Percentiles rank a stretch among this genome's conserved stretches.
Evolutionary conservation across 2,329 filamentous ascomycete species (phyloP).

Genomic region (Diaporthe helianthi): DNA sequence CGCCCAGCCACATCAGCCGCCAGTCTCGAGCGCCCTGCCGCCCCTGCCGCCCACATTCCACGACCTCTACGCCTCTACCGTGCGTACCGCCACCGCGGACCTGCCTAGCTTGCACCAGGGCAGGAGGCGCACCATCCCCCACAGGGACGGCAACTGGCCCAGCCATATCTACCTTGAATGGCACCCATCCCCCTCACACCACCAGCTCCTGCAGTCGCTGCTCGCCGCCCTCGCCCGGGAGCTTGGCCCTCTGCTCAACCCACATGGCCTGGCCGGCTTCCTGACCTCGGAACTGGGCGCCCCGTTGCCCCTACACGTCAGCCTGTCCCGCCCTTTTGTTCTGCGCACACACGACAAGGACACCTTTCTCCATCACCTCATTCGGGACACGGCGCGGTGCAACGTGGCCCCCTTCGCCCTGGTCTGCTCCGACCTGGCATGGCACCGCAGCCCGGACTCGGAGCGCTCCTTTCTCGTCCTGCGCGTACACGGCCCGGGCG

Average conservation of each 20-base stretch:
- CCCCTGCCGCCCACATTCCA: slow-evolving; percentile 78
- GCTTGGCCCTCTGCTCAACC: slow-evolving; percentile 38
- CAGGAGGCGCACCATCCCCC: slow-evolving; percentile 80
- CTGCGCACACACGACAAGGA: slow-evolving; percentile 77
- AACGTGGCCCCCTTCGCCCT: slow-evolving; percentile 43
- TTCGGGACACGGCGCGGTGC: slow-evolving; percentile 46
- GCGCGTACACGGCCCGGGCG: slow-evolving; percentile 54
- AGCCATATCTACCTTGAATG: slow-evolving; percentile 94
- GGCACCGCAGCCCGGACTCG: slow-evolving; percentile 62
- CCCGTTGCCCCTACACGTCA: slow-evolving; percentile 85
- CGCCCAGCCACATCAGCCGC: slow-evolving; percentile 30
- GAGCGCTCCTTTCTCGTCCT: slow-evolving; percentile 87
- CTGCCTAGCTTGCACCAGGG: slow-evolving; percentile 87
- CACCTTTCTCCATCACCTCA: slow-evolving; percentile 66
- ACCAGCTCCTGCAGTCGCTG: slow-evolving; percentile 53
- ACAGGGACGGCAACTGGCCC: slow-evolving; percentile 90
- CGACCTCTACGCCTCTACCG: slow-evolving; percentile 86
- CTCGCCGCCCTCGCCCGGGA: slow-evolving; percentile 47
- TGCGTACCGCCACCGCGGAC: slow-evolving; percentile 78
- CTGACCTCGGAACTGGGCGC: slow-evolving; percentile 80
- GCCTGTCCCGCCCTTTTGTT: slow-evolving; percentile 81
- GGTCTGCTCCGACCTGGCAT: slow-evolving; percentile 47
- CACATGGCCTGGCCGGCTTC: slow-evolving; percentile 50
- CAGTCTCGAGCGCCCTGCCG: not conserved
- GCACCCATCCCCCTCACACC: slow-evolving; percentile 59